Evolutionary conservation across 2,329 filamentous ascomycete species (phyloP).

Genomic region (Pseudogymnoascus sp.): DNA sequence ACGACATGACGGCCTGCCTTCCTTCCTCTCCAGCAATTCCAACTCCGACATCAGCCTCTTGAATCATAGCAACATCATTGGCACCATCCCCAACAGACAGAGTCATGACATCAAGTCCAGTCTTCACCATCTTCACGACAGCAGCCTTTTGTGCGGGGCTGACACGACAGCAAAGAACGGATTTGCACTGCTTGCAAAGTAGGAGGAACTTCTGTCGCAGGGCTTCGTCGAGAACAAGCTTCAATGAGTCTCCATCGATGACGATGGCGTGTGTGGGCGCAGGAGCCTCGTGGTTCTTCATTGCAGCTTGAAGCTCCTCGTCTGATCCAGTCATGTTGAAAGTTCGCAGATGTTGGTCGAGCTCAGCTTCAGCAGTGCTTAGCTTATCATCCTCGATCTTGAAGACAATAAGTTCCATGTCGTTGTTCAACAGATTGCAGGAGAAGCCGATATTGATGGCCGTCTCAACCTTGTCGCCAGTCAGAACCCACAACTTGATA

Average conservation of each 20-base stretch:
- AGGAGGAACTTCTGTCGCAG: slow-evolving; percentile 89
- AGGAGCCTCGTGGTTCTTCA: slow-evolving; percentile 77
- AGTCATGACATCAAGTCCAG: slow-evolving; percentile 91
- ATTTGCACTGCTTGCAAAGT: slow-evolving; percentile 93
- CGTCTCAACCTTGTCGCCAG: slow-evolving; percentile 97
- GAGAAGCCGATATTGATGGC: slow-evolving; percentile 99
- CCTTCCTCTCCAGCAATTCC: slow-evolving; percentile 92
- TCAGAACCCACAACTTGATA: slow-evolving; percentile 97
- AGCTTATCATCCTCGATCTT: slow-evolving; percentile 70
- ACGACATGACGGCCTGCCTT: slow-evolving; percentile 89
- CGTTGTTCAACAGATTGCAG: slow-evolving; percentile 92
- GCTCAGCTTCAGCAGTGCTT: slow-evolving; percentile 55
- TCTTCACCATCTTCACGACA: slow-evolving; percentile 94
- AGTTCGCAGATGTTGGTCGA: slow-evolving; percentile 62
- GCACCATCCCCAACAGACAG: slow-evolving; percentile 88
- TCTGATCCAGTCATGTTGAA: slow-evolving; percentile 81
- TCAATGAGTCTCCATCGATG: slow-evolving; percentile 89
- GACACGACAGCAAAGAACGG: slow-evolving; percentile 94
- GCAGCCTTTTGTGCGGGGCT: slow-evolving; percentile 94
- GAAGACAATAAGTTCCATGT: slow-evolving; percentile 92
- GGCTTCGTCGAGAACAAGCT: slow-evolving; percentile 72
- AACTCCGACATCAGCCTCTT: slow-evolving; percentile 93
- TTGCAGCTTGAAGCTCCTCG: slow-evolving; percentile 72
- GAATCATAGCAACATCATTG: slow-evolving; percentile 97
- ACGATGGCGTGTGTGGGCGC: slow-evolving; percentile 83